phyloP scores from a whole-genome alignment of 768 basidiomycete genomes.

The Trametes elegans region DNA sequence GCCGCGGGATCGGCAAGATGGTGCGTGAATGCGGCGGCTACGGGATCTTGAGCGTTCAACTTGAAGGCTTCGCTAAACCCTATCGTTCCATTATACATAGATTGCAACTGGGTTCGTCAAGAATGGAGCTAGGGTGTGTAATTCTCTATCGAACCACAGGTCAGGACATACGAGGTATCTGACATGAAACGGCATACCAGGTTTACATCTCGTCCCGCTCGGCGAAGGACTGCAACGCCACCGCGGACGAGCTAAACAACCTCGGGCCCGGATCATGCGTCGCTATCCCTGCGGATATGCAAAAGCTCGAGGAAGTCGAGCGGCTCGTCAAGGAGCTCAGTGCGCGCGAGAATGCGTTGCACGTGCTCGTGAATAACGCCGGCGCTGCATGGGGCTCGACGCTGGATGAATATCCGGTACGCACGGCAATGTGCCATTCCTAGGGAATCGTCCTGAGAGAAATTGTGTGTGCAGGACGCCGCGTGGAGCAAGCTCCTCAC shows the following conservation, averaged over 20 bases:
- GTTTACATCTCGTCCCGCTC: slow-evolving; percentile 65
- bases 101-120: slow-evolving; percentile 62
- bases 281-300: slow-evolving; percentile 52
- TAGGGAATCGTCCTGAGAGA: background rate
- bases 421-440: slow-evolving; percentile 8
- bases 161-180: no score
- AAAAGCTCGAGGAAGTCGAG: slow-evolving; percentile 52
- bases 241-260: slow-evolving; percentile 49
- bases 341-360: slow-evolving; percentile 49
- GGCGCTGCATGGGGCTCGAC: slow-evolving; percentile 55
- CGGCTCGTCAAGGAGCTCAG: slow-evolving; percentile 49
- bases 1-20: slow-evolving; percentile 66
- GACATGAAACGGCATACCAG: slow-evolving; percentile 24
- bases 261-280: slow-evolving; percentile 56
- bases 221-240: slow-evolving; percentile 46
- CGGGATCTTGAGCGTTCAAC: no score
- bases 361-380: slow-evolving; percentile 65
- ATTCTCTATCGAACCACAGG: background rate
- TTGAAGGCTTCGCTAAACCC: no score
- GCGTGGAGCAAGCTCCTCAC: slow-evolving; percentile 62
- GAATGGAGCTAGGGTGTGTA: slow-evolving; percentile 54
- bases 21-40: no score
- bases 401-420: slow-evolving; percentile 47
- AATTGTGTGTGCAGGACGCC: slow-evolving; percentile 38
- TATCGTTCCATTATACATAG: slow-evolving; percentile 36